Evolutionary conservation across 1,139 yeast genomes (phyloP), one percentile per base, ranked within the genome.

Genomic region (Geotrichum citri-aurantii): DNA sequence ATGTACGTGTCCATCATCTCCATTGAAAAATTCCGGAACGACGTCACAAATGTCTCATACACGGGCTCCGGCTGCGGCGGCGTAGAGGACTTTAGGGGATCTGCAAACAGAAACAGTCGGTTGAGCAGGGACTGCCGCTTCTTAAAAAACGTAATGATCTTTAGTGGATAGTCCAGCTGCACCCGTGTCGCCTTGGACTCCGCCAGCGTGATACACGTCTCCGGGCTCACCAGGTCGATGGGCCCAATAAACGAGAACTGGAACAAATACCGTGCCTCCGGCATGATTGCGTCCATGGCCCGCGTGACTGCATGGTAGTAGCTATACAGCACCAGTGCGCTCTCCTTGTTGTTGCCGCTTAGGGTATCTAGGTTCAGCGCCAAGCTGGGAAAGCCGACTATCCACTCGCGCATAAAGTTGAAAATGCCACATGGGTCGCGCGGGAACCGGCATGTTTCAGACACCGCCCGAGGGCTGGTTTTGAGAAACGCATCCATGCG

Each of bases 211-310:
- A 47, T 52, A 44, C 58, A 48, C 21, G 47, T 44, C 23, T 60
- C 62, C 23, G 57, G 55, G 26, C 54, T 60, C n/a, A 58, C 54
- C 12, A 59, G 52, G 21, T 69, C 72, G 21, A 70, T 66, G 6
- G 74, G 73, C 8, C 76, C 77, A 59, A 70, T 69, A 62, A 74
- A 75, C 1, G 76, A 73, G 61, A 69, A 68, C 52, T 73, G 69
- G 63, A 73, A 75, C 49, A 72, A 68, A 59, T 74, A 75, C 29
- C 76, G 65, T 6, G 71, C 71, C 60, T 75, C 78, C 10, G 78
- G 74, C 61, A 74, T 73, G 37, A 75, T 62, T 0, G 77, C 75
- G 57, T 71, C 74, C 46, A 71, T 57, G 1, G 68, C 67, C 17
- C 68, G 61, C 0, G 71, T 69, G 50, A 68, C 69, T 1, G 76